These are phyloP conservation scores for Backusella westeae DNA, from an alignment of 192 early-diverging fungal species.

Conservation along the genomic window DNA sequence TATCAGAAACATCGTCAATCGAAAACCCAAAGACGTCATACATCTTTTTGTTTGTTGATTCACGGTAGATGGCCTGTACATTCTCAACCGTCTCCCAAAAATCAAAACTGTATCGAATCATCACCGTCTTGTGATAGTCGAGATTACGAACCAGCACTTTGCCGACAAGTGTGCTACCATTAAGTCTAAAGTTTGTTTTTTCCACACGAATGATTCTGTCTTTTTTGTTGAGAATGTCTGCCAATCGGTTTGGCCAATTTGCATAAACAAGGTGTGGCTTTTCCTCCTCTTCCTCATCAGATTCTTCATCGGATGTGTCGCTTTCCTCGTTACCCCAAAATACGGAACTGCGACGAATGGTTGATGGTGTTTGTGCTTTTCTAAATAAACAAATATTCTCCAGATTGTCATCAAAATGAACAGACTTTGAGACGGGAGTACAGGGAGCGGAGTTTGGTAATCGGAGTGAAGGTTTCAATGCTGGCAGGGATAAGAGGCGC, in stretches of 20 bases:
- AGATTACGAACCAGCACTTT: slow-evolving; percentile 80
- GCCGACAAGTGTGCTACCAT: slow-evolving; percentile 29
- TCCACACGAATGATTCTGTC: not conserved
- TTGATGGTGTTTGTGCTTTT: slow-evolving; percentile 61
- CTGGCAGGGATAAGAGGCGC: not conserved
- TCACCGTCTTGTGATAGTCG: slow-evolving; percentile 79
- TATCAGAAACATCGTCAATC: slow-evolving; percentile 7
- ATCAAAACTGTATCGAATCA: slow-evolving; percentile 78
- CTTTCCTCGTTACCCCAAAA: slow-evolving; percentile 21
- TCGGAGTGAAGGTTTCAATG: slow-evolving; percentile 23
- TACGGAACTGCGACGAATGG: slow-evolving; percentile 40
- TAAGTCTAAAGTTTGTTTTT: not conserved
- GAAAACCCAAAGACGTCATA: slow-evolving; percentile 66
- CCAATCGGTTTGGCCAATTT: slow-evolving; percentile 7
- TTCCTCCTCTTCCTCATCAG: not conserved
- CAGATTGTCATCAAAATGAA: slow-evolving; percentile 63
- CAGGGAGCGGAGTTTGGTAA: slow-evolving; percentile 28
- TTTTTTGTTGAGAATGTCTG: slow-evolving; percentile 10
- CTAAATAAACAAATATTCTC: slow-evolving; percentile 71
- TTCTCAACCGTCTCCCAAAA: slow-evolving; percentile 75
- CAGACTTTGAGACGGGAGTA: slow-evolving; percentile 41
- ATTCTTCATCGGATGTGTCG: not conserved
- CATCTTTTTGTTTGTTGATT: slow-evolving; percentile 37
- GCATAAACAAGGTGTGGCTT: not conserved
- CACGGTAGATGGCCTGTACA: slow-evolving; percentile 57